Percentiles rank a stretch among this genome's conserved stretches.
phyloP scores from a whole-genome alignment of 164 flowering plant species.

The Piper betle region DNA sequence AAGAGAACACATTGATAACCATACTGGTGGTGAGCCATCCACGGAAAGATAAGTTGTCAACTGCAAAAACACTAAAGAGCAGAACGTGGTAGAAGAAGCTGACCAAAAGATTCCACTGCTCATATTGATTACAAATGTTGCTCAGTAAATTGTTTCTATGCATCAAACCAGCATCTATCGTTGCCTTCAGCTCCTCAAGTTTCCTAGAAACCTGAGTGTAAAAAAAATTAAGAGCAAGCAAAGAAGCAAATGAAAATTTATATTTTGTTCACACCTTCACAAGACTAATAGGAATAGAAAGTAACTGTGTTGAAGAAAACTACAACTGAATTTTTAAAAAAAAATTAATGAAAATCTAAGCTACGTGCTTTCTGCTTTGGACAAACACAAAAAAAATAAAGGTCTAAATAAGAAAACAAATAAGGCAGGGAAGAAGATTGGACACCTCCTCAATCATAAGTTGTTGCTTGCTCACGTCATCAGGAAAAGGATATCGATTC shows the following conservation, averaged over 20 bases:
- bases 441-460: constrained; percentile 64
- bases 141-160: constrained; percentile 45
- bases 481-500: constrained; percentile 74
- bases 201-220: constrained; percentile 50
- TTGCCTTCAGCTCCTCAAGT: constrained; percentile 55
- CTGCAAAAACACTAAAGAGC: background rate
- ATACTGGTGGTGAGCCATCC: background rate
- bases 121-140: constrained; percentile 44
- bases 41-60: no score
- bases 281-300: no score
- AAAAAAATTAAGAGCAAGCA: no score
- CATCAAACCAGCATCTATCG: constrained; percentile 59
- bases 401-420: no score
- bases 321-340: no score
- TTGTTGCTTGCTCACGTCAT: constrained; percentile 54
- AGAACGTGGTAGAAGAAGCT: constrained; percentile 7
- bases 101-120: constrained; percentile 67
- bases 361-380: no score
- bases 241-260: no score
- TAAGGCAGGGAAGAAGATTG: background rate
- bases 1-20: background rate
- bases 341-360: no score
- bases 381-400: no score
- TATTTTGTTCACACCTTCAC: no score
- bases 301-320: no score